These are phyloP conservation scores for Toxicodendron radicans DNA, from an alignment of 345 rosid species.

Conservation along the genomic window DNA sequence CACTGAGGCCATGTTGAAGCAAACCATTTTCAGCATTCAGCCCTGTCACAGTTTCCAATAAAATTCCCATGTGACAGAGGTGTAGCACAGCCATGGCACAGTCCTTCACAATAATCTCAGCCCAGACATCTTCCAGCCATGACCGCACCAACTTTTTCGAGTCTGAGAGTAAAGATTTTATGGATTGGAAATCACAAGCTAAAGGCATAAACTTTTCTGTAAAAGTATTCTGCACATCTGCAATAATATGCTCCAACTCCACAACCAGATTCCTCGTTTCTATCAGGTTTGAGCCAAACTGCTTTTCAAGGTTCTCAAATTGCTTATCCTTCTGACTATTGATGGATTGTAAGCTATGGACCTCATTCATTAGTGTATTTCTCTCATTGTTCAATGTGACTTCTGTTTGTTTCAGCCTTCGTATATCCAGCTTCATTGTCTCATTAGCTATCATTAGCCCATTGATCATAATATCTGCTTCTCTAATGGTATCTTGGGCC, in stretches of 20 bases:
- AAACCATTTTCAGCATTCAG: slow-evolving; percentile 82
- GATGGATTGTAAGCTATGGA: slow-evolving; percentile 57
- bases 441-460: slow-evolving; percentile 76
- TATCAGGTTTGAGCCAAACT: slow-evolving; percentile 52
- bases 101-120: slow-evolving; percentile 82
- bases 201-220: slow-evolving; percentile 42
- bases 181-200: slow-evolving; percentile 43
- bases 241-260: slow-evolving; percentile 58
- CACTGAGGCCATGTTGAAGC: slow-evolving; percentile 75
- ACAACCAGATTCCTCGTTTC: slow-evolving; percentile 51
- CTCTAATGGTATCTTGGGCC: slow-evolving; percentile 81
- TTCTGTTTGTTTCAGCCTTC: slow-evolving; percentile 50
- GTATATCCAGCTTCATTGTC: slow-evolving; percentile 64
- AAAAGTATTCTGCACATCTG: slow-evolving; percentile 46
- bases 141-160: slow-evolving; percentile 53
- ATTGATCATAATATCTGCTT: slow-evolving; percentile 82
- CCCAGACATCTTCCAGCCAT: slow-evolving; percentile 92
- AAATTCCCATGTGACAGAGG: slow-evolving; percentile 84
- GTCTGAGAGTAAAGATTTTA: slow-evolving; percentile 55
- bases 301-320: slow-evolving; percentile 57
- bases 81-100: slow-evolving; percentile 89
- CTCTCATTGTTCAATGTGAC: slow-evolving; percentile 50
- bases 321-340: slow-evolving; percentile 50
- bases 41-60: slow-evolving; percentile 83
- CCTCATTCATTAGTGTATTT: slow-evolving; percentile 48